phyloP scores from a whole-genome alignment of 2,329 filamentous ascomycete genomes.

The Fusarium sp. region DNA sequence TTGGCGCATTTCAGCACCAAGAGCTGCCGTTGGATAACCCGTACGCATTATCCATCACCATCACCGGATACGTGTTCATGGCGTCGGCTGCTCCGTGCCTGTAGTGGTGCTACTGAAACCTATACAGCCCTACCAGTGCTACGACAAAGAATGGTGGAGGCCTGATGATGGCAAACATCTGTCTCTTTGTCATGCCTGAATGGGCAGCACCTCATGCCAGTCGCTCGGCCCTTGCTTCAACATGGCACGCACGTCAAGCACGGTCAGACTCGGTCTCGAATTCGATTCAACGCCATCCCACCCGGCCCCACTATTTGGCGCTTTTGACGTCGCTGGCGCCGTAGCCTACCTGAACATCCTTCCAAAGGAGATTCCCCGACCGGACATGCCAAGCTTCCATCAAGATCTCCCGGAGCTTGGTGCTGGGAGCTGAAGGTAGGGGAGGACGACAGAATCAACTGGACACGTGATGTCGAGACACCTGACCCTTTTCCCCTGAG shows the following conservation, averaged over 20 bases:
- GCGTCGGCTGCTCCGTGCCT: background rate
- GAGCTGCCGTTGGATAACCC: background rate
- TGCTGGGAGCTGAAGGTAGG: background rate
- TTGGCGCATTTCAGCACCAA: background rate
- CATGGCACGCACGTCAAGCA: background rate
- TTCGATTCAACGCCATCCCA: background rate
- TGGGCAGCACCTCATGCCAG: background rate
- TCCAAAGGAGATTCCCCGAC: conserved; percentile 1
- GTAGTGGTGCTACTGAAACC: background rate
- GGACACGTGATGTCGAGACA: background rate
- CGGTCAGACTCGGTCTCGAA: background rate
- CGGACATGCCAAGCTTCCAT: conserved; percentile 8
- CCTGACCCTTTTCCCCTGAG: background rate
- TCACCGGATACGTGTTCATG: background rate
- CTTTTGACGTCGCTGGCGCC: conserved; percentile 7
- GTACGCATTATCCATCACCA: background rate
- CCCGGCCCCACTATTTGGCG: background rate
- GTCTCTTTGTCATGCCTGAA: background rate
- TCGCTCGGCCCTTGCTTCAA: background rate
- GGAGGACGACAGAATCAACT: conserved; percentile 6
- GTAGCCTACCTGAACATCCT: background rate
- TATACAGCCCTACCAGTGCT: background rate
- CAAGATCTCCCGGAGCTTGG: background rate
- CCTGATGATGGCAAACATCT: background rate
- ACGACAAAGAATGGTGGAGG: background rate